Base-by-base conservation (phyloP, 768 basidiomycete species). In the Mycena galopus region DNA sequence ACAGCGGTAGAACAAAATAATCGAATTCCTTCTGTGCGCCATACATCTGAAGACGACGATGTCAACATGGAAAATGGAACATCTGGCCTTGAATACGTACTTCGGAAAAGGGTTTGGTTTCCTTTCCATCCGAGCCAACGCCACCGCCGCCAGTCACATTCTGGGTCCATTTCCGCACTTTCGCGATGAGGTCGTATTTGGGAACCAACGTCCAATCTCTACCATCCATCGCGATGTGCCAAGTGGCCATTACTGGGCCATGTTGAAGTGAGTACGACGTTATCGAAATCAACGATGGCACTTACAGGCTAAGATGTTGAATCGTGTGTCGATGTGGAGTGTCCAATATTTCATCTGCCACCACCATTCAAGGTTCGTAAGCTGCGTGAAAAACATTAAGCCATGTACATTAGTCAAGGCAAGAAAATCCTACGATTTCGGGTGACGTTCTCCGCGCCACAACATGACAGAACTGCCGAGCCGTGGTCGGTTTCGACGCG, bases 361-460 rank as follows among this genome's bases (percentile, higher is more conserved):
- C 58, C 35, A 60, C 67, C 67, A 68, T 23, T 68, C 67, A 0
- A 68, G 47, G 2, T 4, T n/a, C 10, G 57, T 61, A 44, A 68
- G 67, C 67, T 68, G 14, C 3, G 29, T 0, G 19, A 7, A 56
- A 56, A 30, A 30, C 8, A 11, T 30, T 4, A 56, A 14, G 19
- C 7, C 32, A 5, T 19, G 55, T 17, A 17, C 16, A 4, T 32
- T 3, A 21, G 5, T 17, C 11, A 30, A 17, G 11, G 5, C 44
- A n/a, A 47, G 14, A 32, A 56, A 4, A 32, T 19, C 19, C 4
- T 8, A 56, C 55, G 21, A 19, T 56, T 7, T 30, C 55, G 6
- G 11, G 29, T 17, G 19, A 7, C 30, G 30, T 30, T 16, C 30
- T 21, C 0, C 30, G 55, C 0, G 30, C 30, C 25, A 56, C 6